Evolutionary conservation across 306 rosid genomes (phyloP).

Genomic region (Gynostemma pentaphyllum): DNA sequence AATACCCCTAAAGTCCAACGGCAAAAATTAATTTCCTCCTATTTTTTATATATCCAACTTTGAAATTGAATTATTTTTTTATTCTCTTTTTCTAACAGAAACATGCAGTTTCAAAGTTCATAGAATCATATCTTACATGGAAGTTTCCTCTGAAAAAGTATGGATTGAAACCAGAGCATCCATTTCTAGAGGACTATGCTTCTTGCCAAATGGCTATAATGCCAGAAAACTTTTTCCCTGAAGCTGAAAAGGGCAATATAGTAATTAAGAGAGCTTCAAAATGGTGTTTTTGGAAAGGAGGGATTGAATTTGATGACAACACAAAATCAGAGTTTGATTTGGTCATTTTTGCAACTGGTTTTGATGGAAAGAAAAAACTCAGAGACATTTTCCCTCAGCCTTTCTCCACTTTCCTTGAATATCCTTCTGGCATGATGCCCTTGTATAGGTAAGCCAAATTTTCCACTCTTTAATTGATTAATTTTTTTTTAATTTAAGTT

Average conservation of each 20-base stretch:
- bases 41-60: too few relatives aligned
- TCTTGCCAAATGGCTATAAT: constrained; percentile 70
- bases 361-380: constrained; percentile 47
- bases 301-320: constrained; percentile 47
- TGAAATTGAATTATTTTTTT: too few relatives aligned
- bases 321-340: constrained; percentile 42
- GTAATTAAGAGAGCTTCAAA: constrained; percentile 31
- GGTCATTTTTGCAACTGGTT: constrained; percentile 56
- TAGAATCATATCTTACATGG: constrained; percentile 52
- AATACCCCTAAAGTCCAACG: too few relatives aligned
- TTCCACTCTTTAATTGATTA: not conserved
- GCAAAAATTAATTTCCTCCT: too few relatives aligned
- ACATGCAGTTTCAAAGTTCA: constrained; percentile 43
- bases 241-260: constrained; percentile 48
- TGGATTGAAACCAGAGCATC: constrained; percentile 51
- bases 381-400: constrained; percentile 35
- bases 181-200: constrained; percentile 59
- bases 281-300: constrained; percentile 48
- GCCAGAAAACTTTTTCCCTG: constrained; percentile 41
- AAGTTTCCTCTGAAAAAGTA: constrained; percentile 45
- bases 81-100: too few relatives aligned
- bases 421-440: constrained; percentile 45
- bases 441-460: constrained; percentile 24
- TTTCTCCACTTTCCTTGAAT: constrained; percentile 27
- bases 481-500: not conserved